These are phyloP conservation scores for Cyathus striatus DNA, from an alignment of 768 basidiomycete species.

Conservation along the genomic window DNA sequence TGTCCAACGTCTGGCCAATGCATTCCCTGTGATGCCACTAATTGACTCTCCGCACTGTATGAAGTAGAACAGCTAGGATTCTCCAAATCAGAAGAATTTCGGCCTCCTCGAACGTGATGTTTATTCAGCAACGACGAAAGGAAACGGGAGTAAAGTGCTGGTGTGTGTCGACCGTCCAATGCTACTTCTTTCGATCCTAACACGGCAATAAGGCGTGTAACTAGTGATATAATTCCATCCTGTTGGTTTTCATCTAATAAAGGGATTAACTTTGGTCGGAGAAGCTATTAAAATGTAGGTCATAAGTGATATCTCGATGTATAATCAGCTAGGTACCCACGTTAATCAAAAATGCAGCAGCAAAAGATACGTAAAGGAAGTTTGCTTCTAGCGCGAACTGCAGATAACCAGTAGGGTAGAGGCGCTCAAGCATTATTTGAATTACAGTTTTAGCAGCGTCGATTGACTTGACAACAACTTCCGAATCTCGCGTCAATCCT, in stretches of 20 bases:
- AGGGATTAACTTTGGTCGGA: constrained; percentile 42
- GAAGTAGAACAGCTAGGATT: constrained; percentile 1
- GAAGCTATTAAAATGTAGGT: constrained; percentile 26
- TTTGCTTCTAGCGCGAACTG: constrained; percentile 52
- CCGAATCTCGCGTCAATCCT: constrained; percentile 33
- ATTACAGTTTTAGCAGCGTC: constrained; percentile 55
- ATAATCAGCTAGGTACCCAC: constrained; percentile 27
- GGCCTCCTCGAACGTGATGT: constrained; percentile 12
- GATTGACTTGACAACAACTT: constrained; percentile 42
- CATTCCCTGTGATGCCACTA: constrained; percentile 23
- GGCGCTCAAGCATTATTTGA: constrained; percentile 42
- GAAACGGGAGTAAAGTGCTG: constrained; percentile 54
- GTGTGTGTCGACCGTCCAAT: constrained; percentile 51
- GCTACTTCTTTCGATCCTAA: constrained; percentile 45
- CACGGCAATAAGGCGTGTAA: constrained; percentile 38
- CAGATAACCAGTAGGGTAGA: constrained; percentile 50
- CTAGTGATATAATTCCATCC: constrained; percentile 35
- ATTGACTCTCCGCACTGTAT: constrained; percentile 11
- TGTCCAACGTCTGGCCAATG: constrained; percentile 41
- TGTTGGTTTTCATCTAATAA: constrained; percentile 35
- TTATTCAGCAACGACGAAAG: constrained; percentile 41
- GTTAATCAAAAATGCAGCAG: constrained; percentile 57
- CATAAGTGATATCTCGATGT: constrained; percentile 1
- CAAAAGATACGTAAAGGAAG: constrained; percentile 51
- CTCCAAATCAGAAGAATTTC: background rate